A percentile compares a stretch with the other conserved stretches of the same genome.
These are phyloP conservation scores for Aspergillus vadensis DNA, from an alignment of 2,329 filamentous ascomycete genomes.

Conservation along the genomic window DNA sequence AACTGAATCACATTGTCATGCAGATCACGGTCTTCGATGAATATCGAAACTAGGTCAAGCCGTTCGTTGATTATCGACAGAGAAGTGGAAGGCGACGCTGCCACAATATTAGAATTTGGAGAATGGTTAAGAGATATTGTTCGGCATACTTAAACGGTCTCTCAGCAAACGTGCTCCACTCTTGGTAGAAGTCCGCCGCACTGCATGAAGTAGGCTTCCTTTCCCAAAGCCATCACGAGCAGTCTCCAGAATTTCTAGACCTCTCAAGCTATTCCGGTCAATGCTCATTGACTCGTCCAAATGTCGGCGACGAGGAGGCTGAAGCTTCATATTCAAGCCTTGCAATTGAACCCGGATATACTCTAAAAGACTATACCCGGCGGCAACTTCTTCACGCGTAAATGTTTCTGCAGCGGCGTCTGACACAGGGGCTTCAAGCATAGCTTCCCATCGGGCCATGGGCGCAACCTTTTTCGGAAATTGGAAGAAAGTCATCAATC, in stretches of 20 bases:
- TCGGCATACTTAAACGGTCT: constrained; percentile 70
- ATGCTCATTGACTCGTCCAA: constrained; percentile 81
- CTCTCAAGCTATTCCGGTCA: constrained; percentile 86
- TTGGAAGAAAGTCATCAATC: constrained; percentile 73
- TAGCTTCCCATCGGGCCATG: constrained; percentile 68
- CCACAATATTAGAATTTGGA: constrained; percentile 7
- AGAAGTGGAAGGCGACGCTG: constrained; percentile 83
- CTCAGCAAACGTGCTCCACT: constrained; percentile 83
- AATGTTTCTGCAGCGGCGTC: constrained; percentile 59
- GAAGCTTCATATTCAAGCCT: constrained; percentile 76
- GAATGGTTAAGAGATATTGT: neutral
- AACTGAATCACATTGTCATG: constrained; percentile 69
- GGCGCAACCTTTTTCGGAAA: constrained; percentile 47
- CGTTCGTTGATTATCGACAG: constrained; percentile 74
- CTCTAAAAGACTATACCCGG: constrained; percentile 77
- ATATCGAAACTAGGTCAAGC: constrained; percentile 76
- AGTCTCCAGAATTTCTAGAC: constrained; percentile 85
- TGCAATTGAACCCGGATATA: constrained; percentile 81
- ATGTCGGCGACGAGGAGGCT: constrained; percentile 75
- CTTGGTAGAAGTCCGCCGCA: constrained; percentile 86
- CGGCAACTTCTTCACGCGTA: constrained; percentile 67
- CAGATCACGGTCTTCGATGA: constrained; percentile 67
- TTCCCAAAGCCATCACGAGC: constrained; percentile 75
- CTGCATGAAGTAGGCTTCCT: constrained; percentile 86
- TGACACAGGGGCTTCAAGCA: constrained; percentile 74